These are phyloP conservation scores for Brassica rapa DNA, from an alignment of 345 rosid species.

Conservation along the genomic window DNA sequence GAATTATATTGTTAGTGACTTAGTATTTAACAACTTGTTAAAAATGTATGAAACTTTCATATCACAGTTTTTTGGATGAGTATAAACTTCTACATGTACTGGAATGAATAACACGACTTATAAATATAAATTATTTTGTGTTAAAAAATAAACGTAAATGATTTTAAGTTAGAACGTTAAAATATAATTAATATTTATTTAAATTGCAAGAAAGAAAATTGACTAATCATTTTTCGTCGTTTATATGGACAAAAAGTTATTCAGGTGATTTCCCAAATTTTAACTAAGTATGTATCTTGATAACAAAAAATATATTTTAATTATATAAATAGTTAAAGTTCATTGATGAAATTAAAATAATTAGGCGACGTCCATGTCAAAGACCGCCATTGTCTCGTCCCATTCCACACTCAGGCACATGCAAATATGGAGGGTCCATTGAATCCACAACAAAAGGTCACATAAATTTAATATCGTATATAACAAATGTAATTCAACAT, in stretches of 20 bases:
- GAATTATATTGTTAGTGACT: not conserved
- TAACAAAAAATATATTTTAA: not conserved
- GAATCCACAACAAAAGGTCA: constrained; percentile 39
- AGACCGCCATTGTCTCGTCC: constrained; percentile 38
- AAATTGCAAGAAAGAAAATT: not conserved
- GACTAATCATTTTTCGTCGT: no score
- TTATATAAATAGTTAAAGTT: not conserved
- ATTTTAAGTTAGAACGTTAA: not conserved
- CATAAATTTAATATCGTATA: constrained; percentile 33
- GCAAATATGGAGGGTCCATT: constrained; percentile 46
- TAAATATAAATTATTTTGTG: not conserved
- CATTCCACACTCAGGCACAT: constrained; percentile 43
- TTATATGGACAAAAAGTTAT: no score
- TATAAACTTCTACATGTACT: not conserved
- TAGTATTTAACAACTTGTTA: not conserved
- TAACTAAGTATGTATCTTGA: no score
- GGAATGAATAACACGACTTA: not conserved
- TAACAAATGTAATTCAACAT: constrained; percentile 32
- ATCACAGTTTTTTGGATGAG: not conserved
- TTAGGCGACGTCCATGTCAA: constrained; percentile 33
- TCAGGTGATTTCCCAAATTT: no score
- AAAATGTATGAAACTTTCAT: not conserved
- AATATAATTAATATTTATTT: not conserved
- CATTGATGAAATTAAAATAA: constrained; percentile 1
- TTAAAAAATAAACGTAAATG: no score